phyloP scores from a whole-genome alignment of 2,329 filamentous ascomycete species.

The Diaporthe caulivora region DNA sequence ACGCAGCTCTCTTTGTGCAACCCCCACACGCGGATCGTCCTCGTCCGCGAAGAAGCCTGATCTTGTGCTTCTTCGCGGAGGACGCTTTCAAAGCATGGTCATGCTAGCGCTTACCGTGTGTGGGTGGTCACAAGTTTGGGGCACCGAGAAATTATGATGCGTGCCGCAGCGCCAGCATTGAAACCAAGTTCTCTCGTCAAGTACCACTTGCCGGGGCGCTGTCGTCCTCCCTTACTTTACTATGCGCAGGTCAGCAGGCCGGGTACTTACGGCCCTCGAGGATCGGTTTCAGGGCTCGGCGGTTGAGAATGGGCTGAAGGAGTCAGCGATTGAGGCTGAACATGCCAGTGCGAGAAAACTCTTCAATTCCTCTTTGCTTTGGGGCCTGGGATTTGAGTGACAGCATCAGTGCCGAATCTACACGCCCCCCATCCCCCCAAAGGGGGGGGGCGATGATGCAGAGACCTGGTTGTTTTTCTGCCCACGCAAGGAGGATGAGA shows the following conservation, averaged over 20 bases:
- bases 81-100: background rate
- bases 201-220: background rate
- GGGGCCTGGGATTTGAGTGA: background rate
- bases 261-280: constrained; percentile 13
- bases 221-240: constrained; percentile 6
- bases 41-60: constrained; percentile 8
- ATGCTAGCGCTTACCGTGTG: constrained; percentile 20
- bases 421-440: background rate
- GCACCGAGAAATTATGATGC: constrained; percentile 17
- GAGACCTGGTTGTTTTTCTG: constrained; percentile 14
- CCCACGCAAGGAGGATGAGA: constrained; percentile 8
- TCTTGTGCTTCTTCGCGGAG: background rate
- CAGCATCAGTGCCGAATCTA: constrained; percentile 1
- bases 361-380: constrained; percentile 24
- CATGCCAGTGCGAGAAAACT: constrained; percentile 33
- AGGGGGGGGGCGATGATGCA: background rate
- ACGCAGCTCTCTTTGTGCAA: background rate
- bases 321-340: constrained; percentile 29
- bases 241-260: background rate
- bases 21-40: constrained; percentile 20
- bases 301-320: constrained; percentile 12
- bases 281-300: constrained; percentile 12
- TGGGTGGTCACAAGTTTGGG: constrained; percentile 12
- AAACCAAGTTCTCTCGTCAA: background rate
- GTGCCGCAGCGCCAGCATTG: constrained; percentile 14